Conservation (phyloP, 225 moss, liverwort and hornwort genomes). For the Marchantia paleacea region DNA sequence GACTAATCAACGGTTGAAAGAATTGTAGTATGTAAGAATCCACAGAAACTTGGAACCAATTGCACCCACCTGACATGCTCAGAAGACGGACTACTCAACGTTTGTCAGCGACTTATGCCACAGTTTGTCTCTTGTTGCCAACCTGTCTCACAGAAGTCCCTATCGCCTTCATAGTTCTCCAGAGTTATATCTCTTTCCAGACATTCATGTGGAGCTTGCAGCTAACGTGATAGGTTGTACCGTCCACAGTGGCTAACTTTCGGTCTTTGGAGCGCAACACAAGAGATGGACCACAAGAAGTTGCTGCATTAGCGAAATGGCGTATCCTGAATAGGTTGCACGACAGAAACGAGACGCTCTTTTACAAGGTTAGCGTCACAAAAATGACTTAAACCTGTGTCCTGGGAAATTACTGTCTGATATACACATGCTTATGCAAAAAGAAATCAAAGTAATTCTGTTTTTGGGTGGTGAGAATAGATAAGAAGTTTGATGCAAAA, state of each 20-base stretch:
- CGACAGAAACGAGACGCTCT: conserved; percentile 94
- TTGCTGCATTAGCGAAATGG: conserved; percentile 91
- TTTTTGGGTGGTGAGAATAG: not conserved
- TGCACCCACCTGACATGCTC: too few relatives aligned
- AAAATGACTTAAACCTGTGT: not conserved
- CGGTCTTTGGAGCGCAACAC: conserved; percentile 80
- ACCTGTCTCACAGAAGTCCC: not conserved
- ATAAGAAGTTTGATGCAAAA: not conserved
- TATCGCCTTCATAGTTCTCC: conserved; percentile 4
- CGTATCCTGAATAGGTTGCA: conserved; percentile 94
- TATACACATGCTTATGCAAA: not conserved
- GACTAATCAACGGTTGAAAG: not conserved
- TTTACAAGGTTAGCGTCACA: conserved; percentile 57
- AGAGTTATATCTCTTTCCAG: too few relatives aligned
- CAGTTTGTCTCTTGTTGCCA: too few relatives aligned
- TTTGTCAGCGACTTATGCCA: too few relatives aligned
- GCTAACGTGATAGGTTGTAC: not conserved
- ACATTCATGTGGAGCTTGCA: not conserved
- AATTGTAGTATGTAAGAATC: too few relatives aligned
- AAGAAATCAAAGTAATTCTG: not conserved
- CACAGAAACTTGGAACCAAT: too few relatives aligned
- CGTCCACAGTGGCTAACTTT: conserved; percentile 71
- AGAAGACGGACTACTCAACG: too few relatives aligned
- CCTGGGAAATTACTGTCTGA: not conserved
- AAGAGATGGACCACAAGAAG: conserved; percentile 75